These are phyloP conservation scores for Aspergillus steynii DNA, from an alignment of 495 filamentous ascomycete genomes.

Conservation along the genomic window DNA sequence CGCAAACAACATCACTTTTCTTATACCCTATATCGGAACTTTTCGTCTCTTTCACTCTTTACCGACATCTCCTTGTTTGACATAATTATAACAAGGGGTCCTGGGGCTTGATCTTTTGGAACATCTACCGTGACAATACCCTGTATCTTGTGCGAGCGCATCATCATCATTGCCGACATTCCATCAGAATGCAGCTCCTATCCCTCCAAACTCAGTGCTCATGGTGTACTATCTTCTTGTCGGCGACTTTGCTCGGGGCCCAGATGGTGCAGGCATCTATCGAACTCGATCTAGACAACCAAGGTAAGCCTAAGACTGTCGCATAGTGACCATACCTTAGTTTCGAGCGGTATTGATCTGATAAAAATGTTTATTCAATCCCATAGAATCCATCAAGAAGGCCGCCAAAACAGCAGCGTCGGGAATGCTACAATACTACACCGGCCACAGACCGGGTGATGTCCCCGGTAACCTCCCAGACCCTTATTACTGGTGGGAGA, in stretches of 20 bases:
- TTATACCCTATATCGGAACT: background rate
- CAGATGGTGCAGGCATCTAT: slow-evolving; percentile 23
- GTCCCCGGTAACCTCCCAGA: slow-evolving; percentile 67
- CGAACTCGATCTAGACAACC: slow-evolving; percentile 16
- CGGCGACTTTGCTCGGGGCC: slow-evolving; percentile 2
- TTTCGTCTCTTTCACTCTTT: background rate
- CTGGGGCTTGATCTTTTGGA: no score
- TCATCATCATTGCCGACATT: no score
- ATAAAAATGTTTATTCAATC: background rate
- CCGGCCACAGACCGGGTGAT: slow-evolving; percentile 65
- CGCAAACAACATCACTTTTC: background rate
- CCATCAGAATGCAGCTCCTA: no score
- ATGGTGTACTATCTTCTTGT: slow-evolving; percentile 7
- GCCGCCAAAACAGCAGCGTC: slow-evolving; percentile 40
- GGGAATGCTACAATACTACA: slow-evolving; percentile 58
- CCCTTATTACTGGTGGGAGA: slow-evolving; percentile 80
- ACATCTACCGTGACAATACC: no score
- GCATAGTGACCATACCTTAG: background rate
- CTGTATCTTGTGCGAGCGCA: no score
- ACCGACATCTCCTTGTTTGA: background rate
- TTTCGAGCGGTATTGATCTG: background rate
- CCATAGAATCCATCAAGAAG: slow-evolving; percentile 45
- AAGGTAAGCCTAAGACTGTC: slow-evolving; percentile 8
- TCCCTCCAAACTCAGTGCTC: background rate
- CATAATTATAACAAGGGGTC: no score